These are phyloP conservation scores for Linnemannia hyalina DNA, from an alignment of 192 early-diverging fungal species.

Conservation along the genomic window DNA sequence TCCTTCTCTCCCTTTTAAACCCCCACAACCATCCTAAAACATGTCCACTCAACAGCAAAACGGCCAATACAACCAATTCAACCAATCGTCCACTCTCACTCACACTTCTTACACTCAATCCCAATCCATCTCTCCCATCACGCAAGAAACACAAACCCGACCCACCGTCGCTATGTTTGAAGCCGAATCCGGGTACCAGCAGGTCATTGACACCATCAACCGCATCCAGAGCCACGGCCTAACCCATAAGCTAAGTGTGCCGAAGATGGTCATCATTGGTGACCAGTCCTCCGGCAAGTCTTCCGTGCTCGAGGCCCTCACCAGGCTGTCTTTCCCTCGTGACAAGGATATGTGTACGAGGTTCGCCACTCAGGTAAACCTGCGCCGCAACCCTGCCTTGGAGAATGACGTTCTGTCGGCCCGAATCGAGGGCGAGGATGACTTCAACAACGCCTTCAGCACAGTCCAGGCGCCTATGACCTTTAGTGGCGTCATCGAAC, in stretches of 20 bases:
- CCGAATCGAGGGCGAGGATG: constrained; percentile 16
- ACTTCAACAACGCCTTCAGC: neutral
- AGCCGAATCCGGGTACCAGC: neutral
- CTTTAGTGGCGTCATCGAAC: constrained; percentile 4
- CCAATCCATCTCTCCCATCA: no score
- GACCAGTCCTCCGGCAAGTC: constrained; percentile 17
- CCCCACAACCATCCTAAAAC: no score
- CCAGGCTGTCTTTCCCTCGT: constrained; percentile 8
- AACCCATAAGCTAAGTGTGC: constrained; percentile 1
- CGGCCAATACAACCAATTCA: no score
- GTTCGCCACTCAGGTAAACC: constrained; percentile 11
- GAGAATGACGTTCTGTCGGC: neutral
- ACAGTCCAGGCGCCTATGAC: neutral
- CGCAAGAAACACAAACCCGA: no score
- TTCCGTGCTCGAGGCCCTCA: constrained; percentile 11
- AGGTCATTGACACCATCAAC: neutral
- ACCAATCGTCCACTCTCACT: no score
- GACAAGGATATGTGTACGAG: constrained; percentile 11
- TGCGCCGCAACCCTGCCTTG: constrained; percentile 7
- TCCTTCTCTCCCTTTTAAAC: no score
- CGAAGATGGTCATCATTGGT: constrained; percentile 9
- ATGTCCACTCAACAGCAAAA: no score
- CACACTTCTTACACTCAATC: no score
- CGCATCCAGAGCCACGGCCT: neutral
- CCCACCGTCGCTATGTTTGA: no score